These are phyloP conservation scores for Porcisia deanei DNA, from an alignment of 208 protist species.

Conservation along the genomic window DNA sequence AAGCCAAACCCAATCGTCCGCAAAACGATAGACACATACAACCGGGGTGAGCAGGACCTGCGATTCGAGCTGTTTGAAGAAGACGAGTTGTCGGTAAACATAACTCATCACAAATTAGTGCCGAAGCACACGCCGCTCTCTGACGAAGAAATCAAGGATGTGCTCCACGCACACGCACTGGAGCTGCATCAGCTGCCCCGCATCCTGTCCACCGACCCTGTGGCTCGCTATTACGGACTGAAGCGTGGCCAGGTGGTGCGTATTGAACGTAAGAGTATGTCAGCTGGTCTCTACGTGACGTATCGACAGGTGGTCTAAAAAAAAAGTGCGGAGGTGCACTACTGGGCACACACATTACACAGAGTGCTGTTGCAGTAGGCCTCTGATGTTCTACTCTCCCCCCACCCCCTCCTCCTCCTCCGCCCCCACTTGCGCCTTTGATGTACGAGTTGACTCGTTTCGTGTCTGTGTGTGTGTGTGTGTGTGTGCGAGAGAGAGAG, in stretches of 20 bases:
- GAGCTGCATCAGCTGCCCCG: slow-evolving; percentile 95
- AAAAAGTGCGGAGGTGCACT: slow-evolving; percentile 3
- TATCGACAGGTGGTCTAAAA: slow-evolving; percentile 96
- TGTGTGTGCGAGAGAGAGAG: no score
- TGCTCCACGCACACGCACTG: slow-evolving; percentile 93
- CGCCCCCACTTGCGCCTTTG: no score
- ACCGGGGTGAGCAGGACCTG: slow-evolving; percentile 57
- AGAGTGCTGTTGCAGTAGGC: no score
- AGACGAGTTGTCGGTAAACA: slow-evolving; percentile 96
- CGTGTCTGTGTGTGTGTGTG: no score
- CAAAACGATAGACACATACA: slow-evolving; percentile 71
- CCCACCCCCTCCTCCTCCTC: background rate
- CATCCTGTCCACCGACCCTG: slow-evolving; percentile 95
- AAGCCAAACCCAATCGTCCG: slow-evolving; percentile 72
- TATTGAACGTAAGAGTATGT: slow-evolving; percentile 96
- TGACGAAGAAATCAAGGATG: slow-evolving; percentile 81
- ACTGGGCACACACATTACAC: background rate
- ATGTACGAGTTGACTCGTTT: no score
- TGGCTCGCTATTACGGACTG: slow-evolving; percentile 97
- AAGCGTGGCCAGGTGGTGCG: slow-evolving; percentile 93
- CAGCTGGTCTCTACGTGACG: slow-evolving; percentile 98
- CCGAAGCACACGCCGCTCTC: slow-evolving; percentile 94
- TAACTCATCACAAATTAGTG: slow-evolving; percentile 97
- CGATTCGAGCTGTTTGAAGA: slow-evolving; percentile 95
- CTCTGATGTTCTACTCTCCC: background rate